A percentile compares a stretch with the other conserved stretches of the same genome.
phyloP scores from a whole-genome alignment of 106 monocot species.

The Iris macrosiphon region DNA sequence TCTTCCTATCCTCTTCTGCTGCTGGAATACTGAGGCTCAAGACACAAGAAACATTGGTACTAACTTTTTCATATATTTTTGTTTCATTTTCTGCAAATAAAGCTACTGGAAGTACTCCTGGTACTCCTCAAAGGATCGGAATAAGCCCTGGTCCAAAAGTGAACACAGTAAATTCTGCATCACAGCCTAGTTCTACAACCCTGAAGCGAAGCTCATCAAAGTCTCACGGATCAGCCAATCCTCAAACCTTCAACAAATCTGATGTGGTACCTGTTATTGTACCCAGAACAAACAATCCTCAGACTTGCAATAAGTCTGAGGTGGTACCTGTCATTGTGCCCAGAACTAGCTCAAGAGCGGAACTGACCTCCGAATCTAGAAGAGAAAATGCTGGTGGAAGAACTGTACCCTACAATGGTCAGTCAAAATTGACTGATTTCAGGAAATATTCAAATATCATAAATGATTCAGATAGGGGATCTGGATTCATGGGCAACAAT shows the following conservation, averaged over 20 bases:
- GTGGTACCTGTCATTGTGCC: too few species aligned
- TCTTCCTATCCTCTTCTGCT: not conserved
- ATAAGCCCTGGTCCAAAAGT: constrained; percentile 31
- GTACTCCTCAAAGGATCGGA: constrained; percentile 63
- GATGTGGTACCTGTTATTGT: constrained; percentile 58
- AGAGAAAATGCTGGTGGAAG: constrained; percentile 38
- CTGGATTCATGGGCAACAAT: constrained; percentile 17
- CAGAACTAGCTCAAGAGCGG: constrained; percentile 46
- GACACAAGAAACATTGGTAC: not conserved
- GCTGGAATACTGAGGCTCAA: not conserved
- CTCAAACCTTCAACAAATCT: constrained; percentile 34
- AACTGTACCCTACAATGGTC: constrained; percentile 24
- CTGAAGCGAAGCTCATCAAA: constrained; percentile 62
- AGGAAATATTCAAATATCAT: constrained; percentile 25
- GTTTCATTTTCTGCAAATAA: constrained; percentile 12
- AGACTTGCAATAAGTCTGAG: too few species aligned
- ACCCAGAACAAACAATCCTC: too few species aligned
- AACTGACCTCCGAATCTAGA: constrained; percentile 39
- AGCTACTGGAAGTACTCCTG: constrained; percentile 57
- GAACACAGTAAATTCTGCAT: constrained; percentile 26
- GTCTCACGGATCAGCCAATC: constrained; percentile 17
- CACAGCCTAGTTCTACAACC: constrained; percentile 16
- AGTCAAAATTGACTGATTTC: constrained; percentile 33
- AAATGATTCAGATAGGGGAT: constrained; percentile 47
- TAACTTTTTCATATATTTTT: not conserved